Evolutionary conservation across 129 eudicot species (phyloP), one percentile per base, ranked within the genome.

Genomic region (Heracleum sosnowskyi): DNA sequence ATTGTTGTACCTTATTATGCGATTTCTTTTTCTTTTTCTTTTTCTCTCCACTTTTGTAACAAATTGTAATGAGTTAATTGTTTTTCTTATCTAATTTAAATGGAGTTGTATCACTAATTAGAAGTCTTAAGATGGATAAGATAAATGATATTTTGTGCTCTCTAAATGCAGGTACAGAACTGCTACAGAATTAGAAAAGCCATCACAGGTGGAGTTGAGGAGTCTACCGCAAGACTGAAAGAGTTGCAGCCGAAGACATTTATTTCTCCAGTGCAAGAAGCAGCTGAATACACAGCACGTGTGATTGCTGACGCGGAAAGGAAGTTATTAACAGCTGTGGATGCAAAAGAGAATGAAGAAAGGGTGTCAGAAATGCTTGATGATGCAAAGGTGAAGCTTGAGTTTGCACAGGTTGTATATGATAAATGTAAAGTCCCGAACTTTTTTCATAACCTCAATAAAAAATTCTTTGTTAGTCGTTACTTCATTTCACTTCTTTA

Each of bases 241-340:
- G 93, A 90, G 35, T 37, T 55, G 39, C 81, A 73, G 73, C 74
- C 89, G 5, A 85, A 78, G 40, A 85, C 41, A 74, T 89, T 83
- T 41, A 89, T 86, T 20, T 89, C 86, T 77, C 86, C 96, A 0
- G 76, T 88, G 40, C 88, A 91, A 85, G 96, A 88, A 62, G 92
- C 93, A 2, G 87, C 93, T 40, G 76, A 73, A 13, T 35, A 80
- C 29, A 90, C 97, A 36, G 93, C 97, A 0, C 82, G 82, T 78
- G 82, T 77, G 80, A 81, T 93, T 49, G 97, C 86, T 0, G 96
- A 89, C 63, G 98, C 93, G 7, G 97, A 93, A 84, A 84, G 86
- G 79, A 91, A 89, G 79, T 80, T 90, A 18, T 82, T 79, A 79
- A 85, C 84, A 24, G 93, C 92, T 13, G 90, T 95, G 46, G 90